phyloP scores from a whole-genome alignment of 345 rosid genomes.

The rapeseed (Brassica napus) region DNA sequence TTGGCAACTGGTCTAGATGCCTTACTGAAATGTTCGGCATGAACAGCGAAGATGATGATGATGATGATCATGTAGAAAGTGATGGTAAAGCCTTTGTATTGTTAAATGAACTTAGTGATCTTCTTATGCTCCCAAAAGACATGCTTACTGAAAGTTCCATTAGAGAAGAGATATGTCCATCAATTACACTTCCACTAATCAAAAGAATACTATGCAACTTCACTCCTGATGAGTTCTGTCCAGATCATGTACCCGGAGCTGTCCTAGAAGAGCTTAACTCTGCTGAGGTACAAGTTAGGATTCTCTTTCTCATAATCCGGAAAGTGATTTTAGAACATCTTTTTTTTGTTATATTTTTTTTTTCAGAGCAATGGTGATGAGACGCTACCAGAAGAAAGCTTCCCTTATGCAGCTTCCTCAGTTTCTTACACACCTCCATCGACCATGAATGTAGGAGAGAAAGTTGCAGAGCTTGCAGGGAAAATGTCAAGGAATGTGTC shows the following conservation, averaged over 20 bases:
- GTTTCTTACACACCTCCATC: slow-evolving; percentile 69
- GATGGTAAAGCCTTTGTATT: slow-evolving; percentile 56
- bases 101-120: slow-evolving; percentile 82
- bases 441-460: slow-evolving; percentile 52
- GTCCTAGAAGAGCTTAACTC: slow-evolving; percentile 86
- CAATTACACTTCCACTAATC: slow-evolving; percentile 64
- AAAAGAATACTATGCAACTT: slow-evolving; percentile 93
- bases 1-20: slow-evolving; percentile 93
- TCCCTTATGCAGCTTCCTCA: slow-evolving; percentile 72
- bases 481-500: slow-evolving; percentile 62
- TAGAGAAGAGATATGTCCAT: slow-evolving; percentile 88
- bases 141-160: slow-evolving; percentile 72
- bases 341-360: slow-evolving; percentile 6
- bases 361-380: slow-evolving; percentile 53
- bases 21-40: slow-evolving; percentile 75
- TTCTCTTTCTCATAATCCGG: background rate
- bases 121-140: slow-evolving; percentile 98
- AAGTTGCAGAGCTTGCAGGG: slow-evolving; percentile 58
- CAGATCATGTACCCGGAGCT: slow-evolving; percentile 89
- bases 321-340: background rate
- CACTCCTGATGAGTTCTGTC: slow-evolving; percentile 96
- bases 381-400: slow-evolving; percentile 54
- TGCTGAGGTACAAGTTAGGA: slow-evolving; percentile 63
- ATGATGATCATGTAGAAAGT: background rate
- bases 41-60: slow-evolving; percentile 34